A percentile compares a stretch with the other conserved stretches of the same genome.
Evolutionary conservation across 1,139 yeast genomes (phyloP).

Genomic region (Yamadazyma conglobata): DNA sequence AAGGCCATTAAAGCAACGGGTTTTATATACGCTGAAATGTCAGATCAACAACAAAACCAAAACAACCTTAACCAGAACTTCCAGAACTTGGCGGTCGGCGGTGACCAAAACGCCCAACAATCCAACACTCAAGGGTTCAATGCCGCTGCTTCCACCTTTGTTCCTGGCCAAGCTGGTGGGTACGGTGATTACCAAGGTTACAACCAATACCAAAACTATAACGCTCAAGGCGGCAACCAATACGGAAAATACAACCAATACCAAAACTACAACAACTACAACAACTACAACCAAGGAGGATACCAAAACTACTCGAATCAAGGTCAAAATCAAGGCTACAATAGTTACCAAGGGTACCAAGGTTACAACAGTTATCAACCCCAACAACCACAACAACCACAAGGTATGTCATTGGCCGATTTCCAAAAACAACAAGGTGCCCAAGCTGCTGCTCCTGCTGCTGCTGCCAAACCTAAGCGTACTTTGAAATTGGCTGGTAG

Average conservation of each 20-base stretch:
- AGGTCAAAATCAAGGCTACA: slow-evolving; percentile 16
- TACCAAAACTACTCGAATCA: slow-evolving; percentile 16
- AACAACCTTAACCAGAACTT: slow-evolving; percentile 55
- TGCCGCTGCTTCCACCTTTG: slow-evolving; percentile 15
- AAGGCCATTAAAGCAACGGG: background rate
- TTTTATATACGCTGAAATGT: slow-evolving; percentile 2
- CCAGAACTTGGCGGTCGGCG: slow-evolving; percentile 43
- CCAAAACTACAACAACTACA: slow-evolving; percentile 17
- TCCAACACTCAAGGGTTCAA: slow-evolving; percentile 10
- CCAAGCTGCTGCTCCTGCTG: slow-evolving; percentile 32
- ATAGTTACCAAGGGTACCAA: slow-evolving; percentile 19
- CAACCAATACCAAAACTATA: slow-evolving; percentile 6
- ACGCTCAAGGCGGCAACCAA: slow-evolving; percentile 15
- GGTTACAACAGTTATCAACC: slow-evolving; percentile 24
- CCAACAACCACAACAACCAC: slow-evolving; percentile 27
- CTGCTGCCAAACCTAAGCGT: slow-evolving; percentile 47
- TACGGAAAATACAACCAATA: slow-evolving; percentile 16
- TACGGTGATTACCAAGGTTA: slow-evolving; percentile 8
- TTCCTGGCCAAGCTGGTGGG: slow-evolving; percentile 14
- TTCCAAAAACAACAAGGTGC: slow-evolving; percentile 64
- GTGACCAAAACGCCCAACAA: slow-evolving; percentile 18
- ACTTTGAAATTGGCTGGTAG: slow-evolving; percentile 65
- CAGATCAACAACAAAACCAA: slow-evolving; percentile 24
- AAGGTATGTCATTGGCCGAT: slow-evolving; percentile 84
- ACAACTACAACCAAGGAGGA: no score